Evolutionary conservation across 192 early-diverging fungal species (phyloP).

Genomic region (Coemansia reversa): DNA sequence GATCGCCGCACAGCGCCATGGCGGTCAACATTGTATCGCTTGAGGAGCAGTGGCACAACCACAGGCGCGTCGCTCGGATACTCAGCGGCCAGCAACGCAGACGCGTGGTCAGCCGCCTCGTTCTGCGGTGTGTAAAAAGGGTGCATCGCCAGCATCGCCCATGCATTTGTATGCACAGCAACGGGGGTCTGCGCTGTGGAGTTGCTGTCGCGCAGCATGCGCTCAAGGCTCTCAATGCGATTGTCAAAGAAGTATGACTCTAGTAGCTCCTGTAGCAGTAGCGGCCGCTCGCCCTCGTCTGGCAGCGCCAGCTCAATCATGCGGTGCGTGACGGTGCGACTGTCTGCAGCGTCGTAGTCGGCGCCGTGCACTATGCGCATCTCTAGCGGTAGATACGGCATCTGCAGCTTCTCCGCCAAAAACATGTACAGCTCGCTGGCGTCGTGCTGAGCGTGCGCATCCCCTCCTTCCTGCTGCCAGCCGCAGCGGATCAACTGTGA

Average conservation of each 20-base stretch:
- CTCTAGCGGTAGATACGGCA: conserved; percentile 68
- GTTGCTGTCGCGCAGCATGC: conserved; percentile 16
- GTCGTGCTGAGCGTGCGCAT: conserved; percentile 60
- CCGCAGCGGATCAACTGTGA: conserved; percentile 53
- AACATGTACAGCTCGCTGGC: conserved; percentile 70
- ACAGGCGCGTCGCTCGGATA: conserved; percentile 59
- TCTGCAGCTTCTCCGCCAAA: conserved; percentile 60
- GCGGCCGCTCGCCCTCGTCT: not conserved
- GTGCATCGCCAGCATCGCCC: conserved; percentile 66
- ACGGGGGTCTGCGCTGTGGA: not conserved
- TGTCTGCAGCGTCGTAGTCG: conserved; percentile 62
- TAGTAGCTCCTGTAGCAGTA: conserved; percentile 58
- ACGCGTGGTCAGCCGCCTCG: conserved; percentile 58
- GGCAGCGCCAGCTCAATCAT: conserved; percentile 58
- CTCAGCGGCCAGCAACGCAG: conserved; percentile 40
- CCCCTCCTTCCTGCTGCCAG: conserved; percentile 37
- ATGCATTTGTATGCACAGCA: conserved; percentile 62
- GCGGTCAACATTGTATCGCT: conserved; percentile 61
- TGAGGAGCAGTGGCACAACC: conserved; percentile 68
- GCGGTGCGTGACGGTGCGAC: conserved; percentile 66
- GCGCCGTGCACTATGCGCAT: conserved; percentile 68
- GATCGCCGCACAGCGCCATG: conserved; percentile 44
- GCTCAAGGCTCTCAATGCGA: conserved; percentile 42
- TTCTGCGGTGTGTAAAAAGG: conserved; percentile 71
- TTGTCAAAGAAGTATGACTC: conserved; percentile 67